These are phyloP conservation scores for Volutella citrinella DNA, from an alignment of 2,329 filamentous ascomycete genomes.

Conservation along the genomic window DNA sequence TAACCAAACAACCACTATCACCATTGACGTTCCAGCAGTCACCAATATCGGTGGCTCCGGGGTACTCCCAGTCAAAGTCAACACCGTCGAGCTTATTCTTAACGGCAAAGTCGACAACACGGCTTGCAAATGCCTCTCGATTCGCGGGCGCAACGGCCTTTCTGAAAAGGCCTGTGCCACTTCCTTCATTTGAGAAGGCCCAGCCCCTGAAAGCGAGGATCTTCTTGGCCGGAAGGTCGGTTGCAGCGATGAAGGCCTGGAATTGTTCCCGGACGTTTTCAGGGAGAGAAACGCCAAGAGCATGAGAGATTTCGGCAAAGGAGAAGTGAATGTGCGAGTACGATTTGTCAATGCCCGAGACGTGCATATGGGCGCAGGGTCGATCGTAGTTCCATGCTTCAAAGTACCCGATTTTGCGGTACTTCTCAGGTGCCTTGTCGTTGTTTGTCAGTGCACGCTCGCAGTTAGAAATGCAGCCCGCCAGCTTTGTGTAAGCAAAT, in stretches of 20 bases:
- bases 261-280: constrained; percentile 18
- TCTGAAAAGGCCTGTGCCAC: constrained; percentile 16
- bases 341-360: constrained; percentile 5
- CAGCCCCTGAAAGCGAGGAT: constrained; percentile 30
- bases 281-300: constrained; percentile 14
- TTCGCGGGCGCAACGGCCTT: constrained; percentile 24
- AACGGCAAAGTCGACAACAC: constrained; percentile 35
- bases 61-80: constrained; percentile 44
- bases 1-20: too few species aligned
- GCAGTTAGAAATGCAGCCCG: constrained; percentile 30
- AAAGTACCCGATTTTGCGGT: constrained; percentile 22
- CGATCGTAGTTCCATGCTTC: constrained; percentile 33
- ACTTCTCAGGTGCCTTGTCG: constrained; percentile 1
- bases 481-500: too few species aligned
- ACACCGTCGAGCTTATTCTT: constrained; percentile 35
- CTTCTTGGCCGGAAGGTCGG: constrained; percentile 17
- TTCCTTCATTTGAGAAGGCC: constrained; percentile 16
- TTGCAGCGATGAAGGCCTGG: constrained; percentile 13
- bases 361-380: constrained; percentile 24
- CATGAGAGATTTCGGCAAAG: constrained; percentile 29
- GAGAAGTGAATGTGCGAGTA: constrained; percentile 36
- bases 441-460: constrained; percentile 21
- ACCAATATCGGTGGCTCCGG: constrained; percentile 23
- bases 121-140: constrained; percentile 27
- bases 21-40: too few species aligned